A percentile compares a stretch with the other conserved stretches of the same genome.
Conservation (phyloP, 2,329 filamentous ascomycete species). For the Hypoxylon sp. region DNA sequence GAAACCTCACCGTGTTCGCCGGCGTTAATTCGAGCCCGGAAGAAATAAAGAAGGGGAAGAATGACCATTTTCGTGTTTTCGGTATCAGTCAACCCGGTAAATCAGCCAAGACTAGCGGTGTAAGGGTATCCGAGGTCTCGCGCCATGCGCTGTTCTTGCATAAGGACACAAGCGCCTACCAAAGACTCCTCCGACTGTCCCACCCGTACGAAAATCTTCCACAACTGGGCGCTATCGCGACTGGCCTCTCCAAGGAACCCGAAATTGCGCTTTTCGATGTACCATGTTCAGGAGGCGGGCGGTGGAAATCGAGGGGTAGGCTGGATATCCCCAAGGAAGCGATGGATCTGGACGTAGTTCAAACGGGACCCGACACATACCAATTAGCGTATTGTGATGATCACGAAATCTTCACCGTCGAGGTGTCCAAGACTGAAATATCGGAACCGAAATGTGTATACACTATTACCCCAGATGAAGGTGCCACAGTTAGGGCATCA, state of each 20-base stretch:
- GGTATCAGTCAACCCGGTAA: slow-evolving; percentile 63
- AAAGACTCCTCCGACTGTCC: slow-evolving; percentile 70
- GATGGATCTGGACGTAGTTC: slow-evolving; percentile 78
- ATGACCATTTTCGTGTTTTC: slow-evolving; percentile 87
- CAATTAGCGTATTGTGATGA: slow-evolving; percentile 85
- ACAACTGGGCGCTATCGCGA: slow-evolving; percentile 83
- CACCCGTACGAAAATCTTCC: slow-evolving; percentile 66
- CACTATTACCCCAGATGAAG: slow-evolving; percentile 66
- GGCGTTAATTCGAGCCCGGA: slow-evolving; percentile 86
- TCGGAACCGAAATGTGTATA: slow-evolving; percentile 68
- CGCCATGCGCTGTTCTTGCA: slow-evolving; percentile 68
- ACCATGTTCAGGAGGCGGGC: slow-evolving; percentile 67
- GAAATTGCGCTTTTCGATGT: slow-evolving; percentile 87
- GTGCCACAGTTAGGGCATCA: slow-evolving; percentile 61
- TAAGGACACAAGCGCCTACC: slow-evolving; percentile 69
- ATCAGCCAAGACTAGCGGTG: slow-evolving; percentile 56
- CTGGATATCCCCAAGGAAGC: slow-evolving; percentile 70
- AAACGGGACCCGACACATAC: slow-evolving; percentile 74
- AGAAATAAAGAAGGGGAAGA: slow-evolving; percentile 81
- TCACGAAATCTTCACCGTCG: slow-evolving; percentile 78
- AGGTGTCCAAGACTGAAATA: slow-evolving; percentile 59
- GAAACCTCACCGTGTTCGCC: slow-evolving; percentile 73
- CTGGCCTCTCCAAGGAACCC: slow-evolving; percentile 79
- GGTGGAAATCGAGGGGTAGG: slow-evolving; percentile 64
- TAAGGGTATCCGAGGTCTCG: slow-evolving; percentile 66